Base-by-base conservation (phyloP, 768 basidiomycete genomes). In the Hortiboletus campestris region DNA sequence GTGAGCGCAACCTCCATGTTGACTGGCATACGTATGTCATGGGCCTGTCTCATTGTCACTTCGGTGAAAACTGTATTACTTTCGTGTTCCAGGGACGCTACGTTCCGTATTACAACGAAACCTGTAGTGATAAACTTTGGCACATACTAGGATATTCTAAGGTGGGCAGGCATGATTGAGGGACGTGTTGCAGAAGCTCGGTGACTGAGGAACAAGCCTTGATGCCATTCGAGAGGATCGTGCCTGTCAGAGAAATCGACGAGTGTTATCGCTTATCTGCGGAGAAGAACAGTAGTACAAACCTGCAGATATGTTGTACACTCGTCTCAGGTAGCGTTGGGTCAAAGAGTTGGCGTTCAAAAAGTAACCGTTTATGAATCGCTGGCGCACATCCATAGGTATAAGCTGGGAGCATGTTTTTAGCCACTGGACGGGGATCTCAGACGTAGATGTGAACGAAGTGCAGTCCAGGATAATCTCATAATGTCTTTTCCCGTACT, bases 381-480 rank as follows among this genome's bases (percentile, higher is more conserved):
- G 82, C 31, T 71, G 66, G 40, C 86, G 80, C 51, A 91, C 80
- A 56, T 93, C 89, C 25, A 70, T 67, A 7, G 92, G 90, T 51
- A 89, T 81, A 19, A 90, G 74, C 66, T 92, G 89, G 13, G 84
- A 80, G 56, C 88, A 86, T 51, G 84, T 87, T 69, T 88, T 90
- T 44, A 93, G 66, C 88, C 88, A 91, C 58, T 89, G 86, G 10
- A 89, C 74, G 0, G 93, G 92, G 9, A 93, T 75, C 70, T 93
- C 89, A 0, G 90, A 89, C 11, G 80, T 78, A 2, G 86, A 77
- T 4, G 84, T 79, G 67, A 94, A 93, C 10, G 80, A 80, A 35
- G 91, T 93, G 71, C 87, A 92, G 62, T 95, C 92, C 32, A 94
- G 66, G 58, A 95, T 81, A 46, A 95, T 74, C 45, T 92, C 88